Conservation (phyloP, 345 rosid species). For the Salix caprea region DNA sequence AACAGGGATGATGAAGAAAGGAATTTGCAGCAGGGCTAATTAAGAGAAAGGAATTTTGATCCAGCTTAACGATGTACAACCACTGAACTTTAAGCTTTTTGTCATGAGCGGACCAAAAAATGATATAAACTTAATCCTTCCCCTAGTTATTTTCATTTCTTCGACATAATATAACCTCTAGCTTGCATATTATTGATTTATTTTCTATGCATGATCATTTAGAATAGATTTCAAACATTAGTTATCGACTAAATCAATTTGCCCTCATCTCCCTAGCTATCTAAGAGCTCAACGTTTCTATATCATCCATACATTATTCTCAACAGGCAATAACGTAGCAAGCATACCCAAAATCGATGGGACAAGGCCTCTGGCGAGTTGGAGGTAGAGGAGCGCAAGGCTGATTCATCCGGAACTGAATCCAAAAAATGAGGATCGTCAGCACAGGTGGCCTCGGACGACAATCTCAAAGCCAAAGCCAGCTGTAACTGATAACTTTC, state of each 20-base stretch:
- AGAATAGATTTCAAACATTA: not conserved
- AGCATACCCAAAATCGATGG: constrained; percentile 91
- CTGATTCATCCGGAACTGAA: constrained; percentile 76
- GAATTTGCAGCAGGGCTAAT: not conserved
- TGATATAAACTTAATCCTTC: not conserved
- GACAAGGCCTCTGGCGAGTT: constrained; percentile 69
- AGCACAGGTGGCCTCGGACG: constrained; percentile 86
- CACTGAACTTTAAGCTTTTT: not conserved
- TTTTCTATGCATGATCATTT: not conserved
- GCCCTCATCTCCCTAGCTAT: not conserved
- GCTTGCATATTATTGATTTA: not conserved
- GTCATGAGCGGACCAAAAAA: not conserved
- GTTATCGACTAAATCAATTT: not conserved
- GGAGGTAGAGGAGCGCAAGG: constrained; percentile 40
- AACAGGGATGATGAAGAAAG: no score
- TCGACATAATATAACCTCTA: no score
- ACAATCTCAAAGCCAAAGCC: constrained; percentile 89
- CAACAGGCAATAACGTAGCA: not conserved
- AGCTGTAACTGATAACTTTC: constrained; percentile 99
- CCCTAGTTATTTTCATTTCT: not conserved
- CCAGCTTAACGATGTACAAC: not conserved
- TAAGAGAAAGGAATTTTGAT: not conserved
- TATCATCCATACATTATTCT: no score
- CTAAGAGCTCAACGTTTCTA: not conserved
- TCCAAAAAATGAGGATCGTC: constrained; percentile 95